A percentile compares a stretch with the other conserved stretches of the same genome.
Conservation (phyloP, 2,329 filamentous ascomycete species). For the Emericellopsis atlantica region DNA sequence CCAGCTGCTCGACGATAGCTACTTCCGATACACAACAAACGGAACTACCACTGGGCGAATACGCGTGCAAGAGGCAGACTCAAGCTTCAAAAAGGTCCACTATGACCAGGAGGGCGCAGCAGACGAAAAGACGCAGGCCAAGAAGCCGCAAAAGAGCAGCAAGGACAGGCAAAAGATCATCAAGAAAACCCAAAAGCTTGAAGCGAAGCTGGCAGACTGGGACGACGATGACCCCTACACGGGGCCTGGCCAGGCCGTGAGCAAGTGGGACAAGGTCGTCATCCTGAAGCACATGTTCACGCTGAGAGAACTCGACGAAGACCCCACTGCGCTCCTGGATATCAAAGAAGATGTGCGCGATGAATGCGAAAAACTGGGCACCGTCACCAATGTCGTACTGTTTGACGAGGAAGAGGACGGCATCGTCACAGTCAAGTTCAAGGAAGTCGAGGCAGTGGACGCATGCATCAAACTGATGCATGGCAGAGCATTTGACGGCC, state of each 20-base stretch:
- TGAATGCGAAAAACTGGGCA: conserved; percentile 75
- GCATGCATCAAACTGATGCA: conserved; percentile 66
- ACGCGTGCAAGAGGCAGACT: conserved; percentile 72
- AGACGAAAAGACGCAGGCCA: conserved; percentile 15
- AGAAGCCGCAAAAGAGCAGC: conserved; percentile 34
- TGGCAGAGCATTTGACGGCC: conserved; percentile 66
- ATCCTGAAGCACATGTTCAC: conserved; percentile 93
- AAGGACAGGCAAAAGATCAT: conserved; percentile 83
- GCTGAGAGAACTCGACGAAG: conserved; percentile 69
- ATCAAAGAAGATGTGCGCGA: conserved; percentile 92
- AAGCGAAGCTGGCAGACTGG: conserved; percentile 90
- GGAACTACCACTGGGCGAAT: conserved; percentile 52
- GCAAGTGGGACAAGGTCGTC: conserved; percentile 65
- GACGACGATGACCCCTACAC: conserved; percentile 62
- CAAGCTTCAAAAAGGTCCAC: conserved; percentile 81
- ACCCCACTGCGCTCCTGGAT: conserved; percentile 70
- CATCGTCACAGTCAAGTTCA: conserved; percentile 75
- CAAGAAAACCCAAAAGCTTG: conserved; percentile 79
- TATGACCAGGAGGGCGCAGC: conserved; percentile 35
- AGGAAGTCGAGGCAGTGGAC: conserved; percentile 54
- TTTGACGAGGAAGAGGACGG: conserved; percentile 81
- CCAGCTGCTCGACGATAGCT: conserved; percentile 66
- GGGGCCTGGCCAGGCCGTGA: conserved; percentile 23
- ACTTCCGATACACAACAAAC: conserved; percentile 54
- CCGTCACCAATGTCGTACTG: conserved; percentile 81